Conservation (phyloP, 73 alveolate species). For the Stentor coeruleus region DNA sequence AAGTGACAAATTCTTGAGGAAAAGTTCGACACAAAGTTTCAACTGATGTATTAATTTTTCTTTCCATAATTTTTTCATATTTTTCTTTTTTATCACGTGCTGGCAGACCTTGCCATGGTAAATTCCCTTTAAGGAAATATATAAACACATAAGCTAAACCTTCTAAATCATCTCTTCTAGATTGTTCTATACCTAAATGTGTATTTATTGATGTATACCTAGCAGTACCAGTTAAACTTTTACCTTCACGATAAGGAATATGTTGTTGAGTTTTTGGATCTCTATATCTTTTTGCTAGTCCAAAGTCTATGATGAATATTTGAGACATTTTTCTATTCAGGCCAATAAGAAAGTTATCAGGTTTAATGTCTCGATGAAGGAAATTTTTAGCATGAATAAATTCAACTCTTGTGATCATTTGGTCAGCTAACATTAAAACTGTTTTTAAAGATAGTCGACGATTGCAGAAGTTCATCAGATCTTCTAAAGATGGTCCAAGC, state of each 20-base stretch:
- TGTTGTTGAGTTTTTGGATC: conserved; percentile 41
- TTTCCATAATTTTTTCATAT: conserved; percentile 66
- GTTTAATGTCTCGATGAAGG: conserved; percentile 81
- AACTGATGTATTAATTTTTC: conserved; percentile 66
- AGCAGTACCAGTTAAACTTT: conserved; percentile 40
- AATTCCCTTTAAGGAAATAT: conserved; percentile 73
- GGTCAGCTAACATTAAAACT: conserved; percentile 73
- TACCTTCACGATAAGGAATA: too few species aligned
- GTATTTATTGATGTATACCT: conserved; percentile 36
- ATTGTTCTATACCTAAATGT: conserved; percentile 64
- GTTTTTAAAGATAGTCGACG: conserved; percentile 76
- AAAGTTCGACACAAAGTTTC: conserved; percentile 74
- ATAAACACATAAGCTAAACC: conserved; percentile 72
- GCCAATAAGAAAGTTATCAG: conserved; percentile 81
- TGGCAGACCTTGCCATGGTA: conserved; percentile 88
- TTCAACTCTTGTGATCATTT: conserved; percentile 75
- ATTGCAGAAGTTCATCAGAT: conserved; percentile 66
- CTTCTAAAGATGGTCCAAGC: conserved; percentile 84
- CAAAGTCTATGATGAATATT: conserved; percentile 58
- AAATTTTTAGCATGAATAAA: conserved; percentile 70
- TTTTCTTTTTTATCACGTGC: conserved; percentile 63
- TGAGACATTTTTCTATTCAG: conserved; percentile 43
- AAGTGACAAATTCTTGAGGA: too few species aligned
- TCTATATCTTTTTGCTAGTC: conserved; percentile 47
- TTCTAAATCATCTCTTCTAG: conserved; percentile 90